Evolutionary conservation across 768 basidiomycete genomes (phyloP).

Genomic region (Ephemerocybe angulata): DNA sequence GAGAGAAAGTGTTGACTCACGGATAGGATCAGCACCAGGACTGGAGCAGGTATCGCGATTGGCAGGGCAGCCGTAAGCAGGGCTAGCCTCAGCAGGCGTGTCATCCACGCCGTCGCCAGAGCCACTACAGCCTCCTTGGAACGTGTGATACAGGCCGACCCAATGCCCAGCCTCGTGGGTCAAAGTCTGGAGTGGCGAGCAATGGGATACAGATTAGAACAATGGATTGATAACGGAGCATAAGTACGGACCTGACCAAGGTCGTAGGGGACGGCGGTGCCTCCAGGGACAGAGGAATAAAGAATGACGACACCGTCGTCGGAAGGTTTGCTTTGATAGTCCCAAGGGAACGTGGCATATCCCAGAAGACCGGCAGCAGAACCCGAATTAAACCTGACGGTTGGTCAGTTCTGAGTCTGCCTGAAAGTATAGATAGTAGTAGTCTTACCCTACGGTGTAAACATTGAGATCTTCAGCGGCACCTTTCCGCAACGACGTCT

Average conservation of each 20-base stretch:
- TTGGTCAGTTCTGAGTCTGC: slow-evolving; percentile 11
- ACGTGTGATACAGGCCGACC: slow-evolving; percentile 58
- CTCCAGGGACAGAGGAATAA: slow-evolving; percentile 41
- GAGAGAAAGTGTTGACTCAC: slow-evolving; percentile 19
- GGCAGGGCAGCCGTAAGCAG: slow-evolving; percentile 40
- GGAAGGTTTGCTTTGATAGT: slow-evolving; percentile 33
- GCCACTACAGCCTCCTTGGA: slow-evolving; percentile 46
- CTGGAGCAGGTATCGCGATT: slow-evolving; percentile 34
- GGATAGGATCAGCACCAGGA: slow-evolving; percentile 45
- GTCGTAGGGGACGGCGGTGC: slow-evolving; percentile 40
- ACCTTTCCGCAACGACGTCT: slow-evolving; percentile 41
- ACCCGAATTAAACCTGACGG: slow-evolving; percentile 33
- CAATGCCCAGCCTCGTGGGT: slow-evolving; percentile 63
- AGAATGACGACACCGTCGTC: slow-evolving; percentile 51
- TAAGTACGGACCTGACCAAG: slow-evolving; percentile 30
- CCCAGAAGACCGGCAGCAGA: slow-evolving; percentile 44
- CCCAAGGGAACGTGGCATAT: slow-evolving; percentile 50
- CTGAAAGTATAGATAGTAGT: not conserved
- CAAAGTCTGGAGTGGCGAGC: slow-evolving; percentile 30
- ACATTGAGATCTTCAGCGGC: slow-evolving; percentile 40
- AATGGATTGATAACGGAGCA: not conserved
- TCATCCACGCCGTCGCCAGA: slow-evolving; percentile 43
- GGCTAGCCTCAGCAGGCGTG: slow-evolving; percentile 43
- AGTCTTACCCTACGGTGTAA: slow-evolving; percentile 46
- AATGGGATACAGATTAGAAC: slow-evolving; percentile 4